Conservation (phyloP, 1,139 yeast genomes). For the Geotrichum reessii region DNA sequence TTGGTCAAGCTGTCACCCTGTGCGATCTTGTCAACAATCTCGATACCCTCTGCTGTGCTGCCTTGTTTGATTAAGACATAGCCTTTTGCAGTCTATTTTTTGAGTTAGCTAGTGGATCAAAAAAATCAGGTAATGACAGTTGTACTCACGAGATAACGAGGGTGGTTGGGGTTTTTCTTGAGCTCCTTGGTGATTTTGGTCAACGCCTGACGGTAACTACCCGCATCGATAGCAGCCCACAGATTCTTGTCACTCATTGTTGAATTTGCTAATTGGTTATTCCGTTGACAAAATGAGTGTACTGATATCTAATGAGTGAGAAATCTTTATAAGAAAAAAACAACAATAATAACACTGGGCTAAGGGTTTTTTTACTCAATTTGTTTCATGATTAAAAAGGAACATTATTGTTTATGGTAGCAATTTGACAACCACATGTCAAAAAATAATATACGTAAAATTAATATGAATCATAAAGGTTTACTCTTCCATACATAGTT, state of each 20-base stretch:
- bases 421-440: neutral
- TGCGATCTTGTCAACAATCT: constrained; percentile 41
- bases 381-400: neutral
- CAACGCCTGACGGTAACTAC: constrained; percentile 51
- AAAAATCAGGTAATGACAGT: constrained; percentile 12
- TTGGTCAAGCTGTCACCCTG: constrained; percentile 51
- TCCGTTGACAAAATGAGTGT: neutral
- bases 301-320: neutral
- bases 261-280: neutral
- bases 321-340: neutral
- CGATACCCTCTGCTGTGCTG: constrained; percentile 42
- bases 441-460: no score
- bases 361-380: neutral
- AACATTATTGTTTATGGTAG: neutral
- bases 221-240: constrained; percentile 47
- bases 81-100: constrained; percentile 43
- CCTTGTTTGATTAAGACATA: constrained; percentile 44
- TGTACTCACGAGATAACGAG: constrained; percentile 40
- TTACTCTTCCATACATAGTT: neutral
- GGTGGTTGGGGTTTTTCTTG: constrained; percentile 50
- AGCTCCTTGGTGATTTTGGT: constrained; percentile 47
- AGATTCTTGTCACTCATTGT: constrained; percentile 26
- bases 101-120: constrained; percentile 26
- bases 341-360: neutral
- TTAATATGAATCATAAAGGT: no score